Base-by-base conservation (phyloP, 1,139 yeast species). In the Kodamaea anthophila region DNA sequence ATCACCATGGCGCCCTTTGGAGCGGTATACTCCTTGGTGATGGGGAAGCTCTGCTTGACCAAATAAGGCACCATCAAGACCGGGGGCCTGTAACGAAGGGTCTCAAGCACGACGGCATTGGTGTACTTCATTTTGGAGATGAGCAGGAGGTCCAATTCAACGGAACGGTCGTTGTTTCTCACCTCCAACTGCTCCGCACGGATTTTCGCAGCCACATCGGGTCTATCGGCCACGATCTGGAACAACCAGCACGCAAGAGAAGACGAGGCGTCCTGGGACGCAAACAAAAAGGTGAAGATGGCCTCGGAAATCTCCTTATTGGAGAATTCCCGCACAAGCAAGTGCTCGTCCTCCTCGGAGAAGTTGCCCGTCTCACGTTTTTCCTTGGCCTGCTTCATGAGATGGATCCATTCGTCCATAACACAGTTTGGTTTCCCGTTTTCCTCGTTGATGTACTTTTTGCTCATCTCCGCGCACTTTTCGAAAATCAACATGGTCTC, bases 241-340 rank as follows among this genome's bases (percentile, higher is more conserved):
- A 88, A 91, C 51, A 91, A 71, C 98, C 98, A 91, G 58, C 97
- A 88, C 41, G 96, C 94, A 46, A 94, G 79, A n/a, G 96, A 85
- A 3, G 96, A 86, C 5, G 96, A 83, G 18, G 98, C 98, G 60
- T 91, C 98, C 63, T 91, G 98, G 7, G 96, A 83, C 15, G 98
- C 98, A 58, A 91, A 91, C 56, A 91, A 69, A 58, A 91, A 91
- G 13, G 98, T 91, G 70, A 91, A 91, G 42, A 91, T 76, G 33
- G 94, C 94, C 65, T 91, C 97, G 19, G 96, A 84, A 46, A 91
- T 88, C 59, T 91, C 98, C 56, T 70, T 80, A 63, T 88, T 78
- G 39, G 91, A 61, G 63, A 91, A 91, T 42, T 83, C 91, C 55
- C 97, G 79, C 42, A 86, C 74, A 42, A 74, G 63, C 25, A 74